A percentile compares a stretch with the other conserved stretches of the same genome.
phyloP scores from a whole-genome alignment of 108 stramenopile species.

The Fragilaria radians region DNA sequence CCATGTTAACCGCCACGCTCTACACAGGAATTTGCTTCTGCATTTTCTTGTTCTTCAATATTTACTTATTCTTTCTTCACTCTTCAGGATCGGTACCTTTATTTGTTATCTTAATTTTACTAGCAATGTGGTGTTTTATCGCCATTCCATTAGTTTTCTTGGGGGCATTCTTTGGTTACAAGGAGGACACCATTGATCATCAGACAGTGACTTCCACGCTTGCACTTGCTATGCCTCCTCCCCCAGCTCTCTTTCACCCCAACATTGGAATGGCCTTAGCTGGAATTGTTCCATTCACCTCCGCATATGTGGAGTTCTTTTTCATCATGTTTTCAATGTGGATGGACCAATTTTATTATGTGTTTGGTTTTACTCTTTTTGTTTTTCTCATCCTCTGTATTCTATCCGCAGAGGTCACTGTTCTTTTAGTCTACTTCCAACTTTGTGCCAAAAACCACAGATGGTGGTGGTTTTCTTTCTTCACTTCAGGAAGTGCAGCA shows the following conservation, averaged over 20 bases:
- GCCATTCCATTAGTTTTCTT: slow-evolving; percentile 96
- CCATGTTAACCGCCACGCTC: slow-evolving; percentile 80
- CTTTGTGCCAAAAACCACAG: slow-evolving; percentile 96
- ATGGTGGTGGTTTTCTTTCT: slow-evolving; percentile 99
- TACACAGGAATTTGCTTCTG: slow-evolving; percentile 87
- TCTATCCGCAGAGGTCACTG: slow-evolving; percentile 94
- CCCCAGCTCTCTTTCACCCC: slow-evolving; percentile 74
- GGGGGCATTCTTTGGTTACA: slow-evolving; percentile 99
- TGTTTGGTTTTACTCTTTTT: slow-evolving; percentile 96
- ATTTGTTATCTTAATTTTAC: slow-evolving; percentile 85
- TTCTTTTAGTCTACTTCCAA: slow-evolving; percentile 96
- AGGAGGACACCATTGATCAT: slow-evolving; percentile 73
- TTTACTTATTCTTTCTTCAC: slow-evolving; percentile 78
- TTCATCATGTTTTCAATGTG: slow-evolving; percentile 98
- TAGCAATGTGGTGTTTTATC: slow-evolving; percentile 97
- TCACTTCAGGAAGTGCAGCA: slow-evolving; percentile 88
- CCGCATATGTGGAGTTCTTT: slow-evolving; percentile 98
- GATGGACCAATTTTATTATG: slow-evolving; percentile 99
- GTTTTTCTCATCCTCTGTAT: slow-evolving; percentile 93
- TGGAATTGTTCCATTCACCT: slow-evolving; percentile 95
- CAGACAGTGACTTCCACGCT: slow-evolving; percentile 88
- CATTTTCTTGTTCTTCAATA: slow-evolving; percentile 86
- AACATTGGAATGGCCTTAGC: slow-evolving; percentile 71
- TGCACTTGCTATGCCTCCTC: slow-evolving; percentile 89
- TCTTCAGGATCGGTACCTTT: slow-evolving; percentile 94